Evolutionary conservation across 441 rosid species (phyloP), one percentile per base, ranked within the genome.

Genomic region (California macrophylla): DNA sequence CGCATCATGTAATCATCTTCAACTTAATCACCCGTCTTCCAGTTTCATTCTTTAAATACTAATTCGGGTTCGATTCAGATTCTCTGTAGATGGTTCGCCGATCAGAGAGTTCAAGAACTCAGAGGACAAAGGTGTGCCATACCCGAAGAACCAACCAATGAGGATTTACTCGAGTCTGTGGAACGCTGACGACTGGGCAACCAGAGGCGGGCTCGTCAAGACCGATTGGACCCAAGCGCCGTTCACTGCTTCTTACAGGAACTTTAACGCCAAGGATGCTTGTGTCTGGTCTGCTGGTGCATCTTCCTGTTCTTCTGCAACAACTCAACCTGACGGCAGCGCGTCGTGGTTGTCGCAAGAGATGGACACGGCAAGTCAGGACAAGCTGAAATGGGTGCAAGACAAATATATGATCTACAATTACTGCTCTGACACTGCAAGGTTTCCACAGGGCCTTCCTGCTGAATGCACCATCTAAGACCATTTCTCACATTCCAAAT

Each of bases 151-250:
- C 45, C 76, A 75, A 23, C 67, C 78, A 15, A 78, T 78, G 81
- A 75, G 70, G 29, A 69, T 75, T 0, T 69, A 76, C 75, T 76
- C 77, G n/a, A 63, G 68, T 56, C 68, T 78, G 12, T 78, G 85
- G 83, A 81, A 82, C 42, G 85, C 79, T 23, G 88, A 82, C 67
- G 82, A 85, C 21, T 85, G 88, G 88, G 86, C 86, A 3, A 82
- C 85, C 2, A 79, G 85, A 66, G 86, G 86, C 16, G 84, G 88
- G 4, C 80, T 81, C 13, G 77, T 85, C 25, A 78, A 78, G 76
- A 75, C 76, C 0, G 76, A 78, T 71, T 78, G 78, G 78, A 58
- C 42, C 47, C 38, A 52, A 3, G 76, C 81, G 21, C 81, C 81
- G 0, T 78, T 78, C 71, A 78, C 76, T 0, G 78, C 81, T 1